Evolutionary conservation across 768 basidiomycete species (phyloP), one percentile per base, ranked within the genome.

Genomic region (Sporobolomyces pararoseus): DNA sequence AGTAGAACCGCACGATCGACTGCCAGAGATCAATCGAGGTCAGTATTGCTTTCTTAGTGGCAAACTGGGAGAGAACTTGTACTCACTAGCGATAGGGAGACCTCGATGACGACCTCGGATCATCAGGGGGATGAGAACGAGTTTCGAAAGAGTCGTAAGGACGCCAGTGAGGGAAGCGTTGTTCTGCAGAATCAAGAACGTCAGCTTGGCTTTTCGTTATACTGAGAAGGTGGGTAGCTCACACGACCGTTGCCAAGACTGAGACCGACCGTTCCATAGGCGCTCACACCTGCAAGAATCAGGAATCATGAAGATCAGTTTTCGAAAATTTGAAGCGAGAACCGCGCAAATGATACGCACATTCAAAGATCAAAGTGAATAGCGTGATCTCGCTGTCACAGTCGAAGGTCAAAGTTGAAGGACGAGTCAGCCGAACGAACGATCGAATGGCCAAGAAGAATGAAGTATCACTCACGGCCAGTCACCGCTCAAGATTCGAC

Each of bases 101-200:
- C 77, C 77, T 2, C 77, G 72, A 63, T 78, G 77, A 0, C 76
- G 72, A 5, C 77, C 77, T 21, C 96, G 89, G 70, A 99, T 84
- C 91, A 98, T 98, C 74, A 98, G 91, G 14, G 85, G 79, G 76
- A 86, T 87, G 32, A 97, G 75, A 65, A 98, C 86, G 42, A 98
- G 83, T 79, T 98, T 98, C 0, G 92, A 93, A 7, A 96, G 79
- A 0, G 88, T 85, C 19, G 83, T 82, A 67, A 94, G 86, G 14
- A 87, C 85, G 2, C 91, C 94, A 7, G 86, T 85, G 63, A 97
- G 84, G 0, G 90, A 90, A 75, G 86, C 90, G 77, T 89, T 88
- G 77, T 85, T 83, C 92, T 96, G 71, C 19, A 82, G 82, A 4
- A 27, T 16, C 60, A 37, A 19, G 35, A 61, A 17, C 14, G 31